Percentiles rank a stretch among this genome's conserved stretches.
Conservation (phyloP, 1,139 yeast species). For the Waltiozyma sp. region DNA sequence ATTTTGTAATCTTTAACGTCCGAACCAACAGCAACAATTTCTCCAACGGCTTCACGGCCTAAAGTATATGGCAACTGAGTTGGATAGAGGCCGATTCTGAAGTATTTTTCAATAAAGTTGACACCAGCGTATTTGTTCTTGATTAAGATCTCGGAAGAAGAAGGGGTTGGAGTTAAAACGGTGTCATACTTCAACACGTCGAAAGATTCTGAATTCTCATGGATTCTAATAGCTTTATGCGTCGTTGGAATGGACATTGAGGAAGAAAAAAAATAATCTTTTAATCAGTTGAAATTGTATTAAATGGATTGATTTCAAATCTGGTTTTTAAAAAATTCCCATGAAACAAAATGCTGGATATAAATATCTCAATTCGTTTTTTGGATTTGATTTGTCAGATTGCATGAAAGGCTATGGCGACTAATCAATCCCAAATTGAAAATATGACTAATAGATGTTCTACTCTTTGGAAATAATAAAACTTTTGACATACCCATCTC, state of each 20-base stretch:
- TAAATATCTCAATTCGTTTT: too few species aligned
- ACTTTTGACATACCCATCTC: too few species aligned
- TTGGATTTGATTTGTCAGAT: too few species aligned
- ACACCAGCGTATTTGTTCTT: conserved; percentile 69
- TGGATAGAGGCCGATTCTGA: conserved; percentile 69
- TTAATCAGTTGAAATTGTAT: too few species aligned
- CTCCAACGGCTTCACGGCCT: conserved; percentile 84
- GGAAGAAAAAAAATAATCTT: too few species aligned
- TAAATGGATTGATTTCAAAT: too few species aligned
- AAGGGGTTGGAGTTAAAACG: conserved; percentile 46
- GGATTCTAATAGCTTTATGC: conserved; percentile 48
- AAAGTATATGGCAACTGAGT: conserved; percentile 45
- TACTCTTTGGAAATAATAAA: too few species aligned
- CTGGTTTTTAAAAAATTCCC: too few species aligned
- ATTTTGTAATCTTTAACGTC: conserved; percentile 43
- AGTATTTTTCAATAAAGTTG: conserved; percentile 75
- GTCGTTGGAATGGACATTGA: conserved; percentile 33
- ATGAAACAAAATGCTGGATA: too few species aligned
- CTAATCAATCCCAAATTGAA: too few species aligned
- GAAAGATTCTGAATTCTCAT: conserved; percentile 35
- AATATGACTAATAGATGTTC: too few species aligned
- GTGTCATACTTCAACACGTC: conserved; percentile 45
- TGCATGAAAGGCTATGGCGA: too few species aligned
- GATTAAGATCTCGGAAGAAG: conserved; percentile 47
- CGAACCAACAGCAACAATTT: conserved; percentile 55